A percentile compares a stretch with the other conserved stretches of the same genome.
These are phyloP conservation scores for Martensiomyces pterosporus DNA, from an alignment of 192 early-diverging fungal species.

Conservation along the genomic window DNA sequence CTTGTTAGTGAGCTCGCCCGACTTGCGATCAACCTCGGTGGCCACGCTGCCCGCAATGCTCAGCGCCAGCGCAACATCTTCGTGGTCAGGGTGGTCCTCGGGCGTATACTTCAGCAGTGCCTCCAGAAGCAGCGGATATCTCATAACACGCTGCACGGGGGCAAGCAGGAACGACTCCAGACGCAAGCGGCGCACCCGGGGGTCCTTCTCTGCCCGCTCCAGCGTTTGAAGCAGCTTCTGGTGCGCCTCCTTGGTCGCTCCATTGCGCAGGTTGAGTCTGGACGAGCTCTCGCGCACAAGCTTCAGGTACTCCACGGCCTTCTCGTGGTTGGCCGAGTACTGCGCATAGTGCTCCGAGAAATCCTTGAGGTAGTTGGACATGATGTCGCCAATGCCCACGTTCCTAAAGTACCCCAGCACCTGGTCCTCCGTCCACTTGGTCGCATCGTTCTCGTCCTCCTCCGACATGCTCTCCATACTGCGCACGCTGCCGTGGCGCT, in stretches of 20 bases:
- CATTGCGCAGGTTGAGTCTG: constrained; percentile 35
- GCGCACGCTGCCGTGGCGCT: constrained; percentile 33
- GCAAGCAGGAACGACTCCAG: constrained; percentile 48
- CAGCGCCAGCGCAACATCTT: constrained; percentile 45
- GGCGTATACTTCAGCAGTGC: constrained; percentile 49
- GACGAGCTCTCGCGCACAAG: constrained; percentile 49
- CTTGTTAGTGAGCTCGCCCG: constrained; percentile 46
- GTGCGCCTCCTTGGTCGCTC: constrained; percentile 38
- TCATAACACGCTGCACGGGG: constrained; percentile 49
- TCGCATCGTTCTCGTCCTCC: constrained; percentile 33
- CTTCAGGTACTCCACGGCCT: constrained; percentile 47
- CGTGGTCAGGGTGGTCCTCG: constrained; percentile 41
- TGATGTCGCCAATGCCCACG: constrained; percentile 49
- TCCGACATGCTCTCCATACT: constrained; percentile 18
- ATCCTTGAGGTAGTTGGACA: constrained; percentile 47
- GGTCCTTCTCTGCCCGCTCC: constrained; percentile 44
- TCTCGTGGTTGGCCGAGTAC: constrained; percentile 51
- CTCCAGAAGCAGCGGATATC: constrained; percentile 45
- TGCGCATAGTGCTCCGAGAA: constrained; percentile 50
- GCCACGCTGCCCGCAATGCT: constrained; percentile 44
- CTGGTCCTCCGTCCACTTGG: constrained; percentile 44
- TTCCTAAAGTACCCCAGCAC: constrained; percentile 46
- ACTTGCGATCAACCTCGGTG: constrained; percentile 49
- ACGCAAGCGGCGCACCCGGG: constrained; percentile 33
- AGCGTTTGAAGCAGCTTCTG: constrained; percentile 41